Evolutionary conservation across 306 rosid species (phyloP).

Genomic region (Pterocarpus santalinus): DNA sequence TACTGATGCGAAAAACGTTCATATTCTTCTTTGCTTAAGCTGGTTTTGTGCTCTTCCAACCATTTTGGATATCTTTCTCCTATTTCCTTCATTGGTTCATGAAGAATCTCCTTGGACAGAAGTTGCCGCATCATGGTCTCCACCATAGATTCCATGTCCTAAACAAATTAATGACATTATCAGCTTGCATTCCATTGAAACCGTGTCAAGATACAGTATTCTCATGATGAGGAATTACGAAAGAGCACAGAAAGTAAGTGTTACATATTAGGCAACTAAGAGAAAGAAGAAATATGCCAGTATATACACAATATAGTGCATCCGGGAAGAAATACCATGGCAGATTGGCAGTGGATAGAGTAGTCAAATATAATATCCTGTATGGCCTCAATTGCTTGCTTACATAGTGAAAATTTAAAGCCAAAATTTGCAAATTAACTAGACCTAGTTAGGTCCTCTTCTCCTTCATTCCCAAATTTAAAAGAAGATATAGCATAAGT

Average conservation of each 20-base stretch:
- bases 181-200: slow-evolving; percentile 26
- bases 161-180: slow-evolving; percentile 30
- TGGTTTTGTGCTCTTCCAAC: slow-evolving; percentile 84
- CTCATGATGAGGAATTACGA: neutral
- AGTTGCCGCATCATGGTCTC: slow-evolving; percentile 99
- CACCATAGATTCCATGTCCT: slow-evolving; percentile 92
- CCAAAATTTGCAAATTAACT: neutral
- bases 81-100: slow-evolving; percentile 97
- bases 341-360: neutral
- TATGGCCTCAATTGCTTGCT: slow-evolving; percentile 17
- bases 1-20: slow-evolving; percentile 75
- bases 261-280: neutral
- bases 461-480: slow-evolving; percentile 19
- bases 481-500: neutral
- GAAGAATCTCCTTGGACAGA: slow-evolving; percentile 94
- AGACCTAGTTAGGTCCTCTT: slow-evolving; percentile 2
- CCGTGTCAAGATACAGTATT: neutral
- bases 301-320: neutral
- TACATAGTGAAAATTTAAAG: slow-evolving; percentile 3
- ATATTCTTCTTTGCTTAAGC: slow-evolving; percentile 81
- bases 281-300: neutral
- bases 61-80: slow-evolving; percentile 97
- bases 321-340: neutral
- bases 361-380: slow-evolving; percentile 10
- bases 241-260: slow-evolving; percentile 1